Conservation (phyloP, 1,139 yeast genomes). For the Blastobotrys raffinosifermentans region DNA sequence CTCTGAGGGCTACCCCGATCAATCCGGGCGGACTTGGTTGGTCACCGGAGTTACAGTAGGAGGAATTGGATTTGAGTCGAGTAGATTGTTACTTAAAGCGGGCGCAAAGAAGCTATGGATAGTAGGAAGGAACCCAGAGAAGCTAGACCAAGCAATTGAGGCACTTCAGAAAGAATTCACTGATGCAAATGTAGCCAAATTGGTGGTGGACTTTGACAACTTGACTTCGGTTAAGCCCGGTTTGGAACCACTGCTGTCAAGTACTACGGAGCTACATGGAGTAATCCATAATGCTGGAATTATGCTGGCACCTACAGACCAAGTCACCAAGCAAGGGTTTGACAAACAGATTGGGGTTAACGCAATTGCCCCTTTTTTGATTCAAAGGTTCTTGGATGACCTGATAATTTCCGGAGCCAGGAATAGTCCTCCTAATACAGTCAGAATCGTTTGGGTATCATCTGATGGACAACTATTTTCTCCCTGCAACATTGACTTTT, state of each 20-base stretch:
- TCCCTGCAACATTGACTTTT: slow-evolving; percentile 7
- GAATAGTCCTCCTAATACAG: slow-evolving; percentile 17
- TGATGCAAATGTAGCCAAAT: slow-evolving; percentile 20
- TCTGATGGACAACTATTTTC: slow-evolving; percentile 36
- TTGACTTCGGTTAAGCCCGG: slow-evolving; percentile 42
- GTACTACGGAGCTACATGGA: slow-evolving; percentile 26
- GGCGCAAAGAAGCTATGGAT: slow-evolving; percentile 43
- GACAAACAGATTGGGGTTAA: slow-evolving; percentile 50
- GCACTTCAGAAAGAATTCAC: slow-evolving; percentile 27
- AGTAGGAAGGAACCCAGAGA: slow-evolving; percentile 37
- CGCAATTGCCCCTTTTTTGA: slow-evolving; percentile 45
- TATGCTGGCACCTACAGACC: slow-evolving; percentile 40
- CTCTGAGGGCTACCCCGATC: too few species aligned
- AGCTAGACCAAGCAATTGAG: slow-evolving; percentile 35
- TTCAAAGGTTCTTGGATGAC: slow-evolving; percentile 44
- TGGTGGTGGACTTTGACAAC: slow-evolving; percentile 41
- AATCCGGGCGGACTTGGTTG: too few species aligned
- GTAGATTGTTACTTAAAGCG: slow-evolving; percentile 37
- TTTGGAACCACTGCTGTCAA: slow-evolving; percentile 30
- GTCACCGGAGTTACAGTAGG: too few species aligned
- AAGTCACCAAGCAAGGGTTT: slow-evolving; percentile 41
- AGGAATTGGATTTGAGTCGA: slow-evolving; percentile 43
- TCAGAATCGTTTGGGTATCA: slow-evolving; percentile 43
- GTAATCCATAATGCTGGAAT: slow-evolving; percentile 40
- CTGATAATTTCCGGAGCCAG: slow-evolving; percentile 35